These are phyloP conservation scores for Barnettozyma pratensis DNA, from an alignment of 805 yeast species.

Conservation along the genomic window DNA sequence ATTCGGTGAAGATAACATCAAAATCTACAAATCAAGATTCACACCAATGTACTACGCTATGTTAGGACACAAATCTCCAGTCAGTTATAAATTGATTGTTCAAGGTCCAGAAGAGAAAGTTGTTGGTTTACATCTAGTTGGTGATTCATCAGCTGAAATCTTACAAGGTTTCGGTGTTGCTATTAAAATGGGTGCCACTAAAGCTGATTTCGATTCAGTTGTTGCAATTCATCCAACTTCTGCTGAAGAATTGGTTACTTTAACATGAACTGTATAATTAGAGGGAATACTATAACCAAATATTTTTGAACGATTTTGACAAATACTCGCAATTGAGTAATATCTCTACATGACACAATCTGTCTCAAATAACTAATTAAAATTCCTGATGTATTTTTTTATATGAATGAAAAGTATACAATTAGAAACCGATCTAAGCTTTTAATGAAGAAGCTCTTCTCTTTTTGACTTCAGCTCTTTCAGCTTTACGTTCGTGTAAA, in stretches of 20 bases:
- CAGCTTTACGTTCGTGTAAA: conserved; percentile 97
- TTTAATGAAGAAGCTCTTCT: conserved; percentile 99
- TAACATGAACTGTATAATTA: conserved; percentile 21
- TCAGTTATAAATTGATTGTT: conserved; percentile 77
- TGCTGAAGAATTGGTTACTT: conserved; percentile 94
- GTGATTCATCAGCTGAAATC: conserved; percentile 87
- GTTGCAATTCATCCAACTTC: conserved; percentile 99
- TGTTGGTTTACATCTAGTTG: conserved; percentile 91
- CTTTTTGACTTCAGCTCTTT: conserved; percentile 97
- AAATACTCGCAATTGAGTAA: no score
- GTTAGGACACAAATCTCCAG: conserved; percentile 73
- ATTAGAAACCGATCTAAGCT: conserved; percentile 43
- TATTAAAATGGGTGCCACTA: conserved; percentile 98
- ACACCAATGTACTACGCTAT: conserved; percentile 92
- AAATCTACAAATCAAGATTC: conserved; percentile 77
- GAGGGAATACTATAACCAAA: no score
- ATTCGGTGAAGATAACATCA: conserved; percentile 76
- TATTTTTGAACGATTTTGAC: no score
- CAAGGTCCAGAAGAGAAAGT: conserved; percentile 85
- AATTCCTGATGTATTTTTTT: conserved; percentile 9
- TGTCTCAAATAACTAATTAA: conserved; percentile 3
- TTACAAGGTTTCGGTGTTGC: conserved; percentile 99
- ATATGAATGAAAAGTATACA: conserved; percentile 1
- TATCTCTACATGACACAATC: neutral
- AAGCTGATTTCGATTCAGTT: conserved; percentile 88